Base-by-base conservation (phyloP, 345 rosid genomes). In the Toxicodendron radicans region DNA sequence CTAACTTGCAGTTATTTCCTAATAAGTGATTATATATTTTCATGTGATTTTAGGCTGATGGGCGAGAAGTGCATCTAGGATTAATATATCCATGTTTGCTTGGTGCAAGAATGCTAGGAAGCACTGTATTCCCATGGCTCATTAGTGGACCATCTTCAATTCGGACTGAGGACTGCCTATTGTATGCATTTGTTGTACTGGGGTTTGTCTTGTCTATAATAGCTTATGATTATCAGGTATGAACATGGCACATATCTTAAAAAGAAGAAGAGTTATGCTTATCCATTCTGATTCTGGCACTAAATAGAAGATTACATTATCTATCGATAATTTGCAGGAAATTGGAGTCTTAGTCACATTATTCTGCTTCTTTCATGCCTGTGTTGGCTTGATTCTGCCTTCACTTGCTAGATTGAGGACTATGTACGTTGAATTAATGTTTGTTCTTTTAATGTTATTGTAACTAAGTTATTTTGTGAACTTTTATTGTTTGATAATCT, bases 201-300 rank as follows among this genome's bases (percentile, higher is more conserved):
- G 98, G 97, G 62, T 48, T 89, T 73, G 85, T 84, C 74, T 81
- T 90, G 72, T 95, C 97, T 43, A 79, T 86, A 4, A 71, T 89
- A 66, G 97, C 99, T 20, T 95, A 91, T 85, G 99, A 95, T 83
- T 95, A 95, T 79, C 99, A 95, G 97, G 98, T 95, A 81, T 68
- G 59, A 18, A 38, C 43, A 2, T 61, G 45, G 52, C 30, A 57
- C 78, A 30, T 24, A 27, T 59, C 58, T 67, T 11, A 51, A 54
- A 43, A 23, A 14, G 57, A 53, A 51, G 14, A 32, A 35, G n/a
- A 46, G 16, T 48, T 74, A 16, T 14, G 12, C 4, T 43, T 10
- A 27, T 72, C 14, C 48, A n/a, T 62, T 69, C 16, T 65, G 54
- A 14, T 61, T 71, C 41, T 73, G 70, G 45, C 33, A 43, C 46